Conservation (phyloP, 2,329 filamentous ascomycete genomes). For the Thermoascus crustaceus region DNA sequence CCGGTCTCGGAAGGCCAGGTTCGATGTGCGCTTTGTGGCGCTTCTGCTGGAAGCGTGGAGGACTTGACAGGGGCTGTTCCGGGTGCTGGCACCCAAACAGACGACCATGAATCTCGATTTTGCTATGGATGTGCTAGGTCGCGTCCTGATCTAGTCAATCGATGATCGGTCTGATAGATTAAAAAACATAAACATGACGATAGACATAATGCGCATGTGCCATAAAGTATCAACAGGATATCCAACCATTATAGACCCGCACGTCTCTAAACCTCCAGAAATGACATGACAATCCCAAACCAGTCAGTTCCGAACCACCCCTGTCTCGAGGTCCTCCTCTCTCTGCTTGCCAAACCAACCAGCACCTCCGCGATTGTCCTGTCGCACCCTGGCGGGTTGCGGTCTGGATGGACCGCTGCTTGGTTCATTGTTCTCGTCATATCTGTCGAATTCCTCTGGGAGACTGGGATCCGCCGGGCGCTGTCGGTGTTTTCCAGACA, state of each 20-base stretch:
- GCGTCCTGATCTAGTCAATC: constrained; percentile 19
- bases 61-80: constrained; percentile 51
- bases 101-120: constrained; percentile 44
- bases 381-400: constrained; percentile 16
- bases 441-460: constrained; percentile 30
- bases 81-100: constrained; percentile 34
- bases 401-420: constrained; percentile 11
- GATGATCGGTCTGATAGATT: constrained; percentile 7
- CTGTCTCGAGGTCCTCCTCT: constrained; percentile 18
- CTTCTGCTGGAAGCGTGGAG: constrained; percentile 55
- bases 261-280: constrained; percentile 14
- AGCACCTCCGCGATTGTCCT: constrained; percentile 16
- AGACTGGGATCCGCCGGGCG: constrained; percentile 28
- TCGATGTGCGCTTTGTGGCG: constrained; percentile 60
- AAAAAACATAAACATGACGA: too few relatives aligned
- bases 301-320: constrained; percentile 2
- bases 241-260: too few relatives aligned
- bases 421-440: constrained; percentile 19
- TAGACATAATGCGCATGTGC: too few relatives aligned
- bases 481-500: constrained; percentile 19
- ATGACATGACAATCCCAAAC: too few relatives aligned
- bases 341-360: constrained; percentile 21
- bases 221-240: too few relatives aligned
- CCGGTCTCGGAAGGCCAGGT: constrained; percentile 21
- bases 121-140: constrained; percentile 41